A percentile compares a stretch with the other conserved stretches of the same genome.
Evolutionary conservation across 768 basidiomycete species (phyloP).

Genomic region (Bullera alba): DNA sequence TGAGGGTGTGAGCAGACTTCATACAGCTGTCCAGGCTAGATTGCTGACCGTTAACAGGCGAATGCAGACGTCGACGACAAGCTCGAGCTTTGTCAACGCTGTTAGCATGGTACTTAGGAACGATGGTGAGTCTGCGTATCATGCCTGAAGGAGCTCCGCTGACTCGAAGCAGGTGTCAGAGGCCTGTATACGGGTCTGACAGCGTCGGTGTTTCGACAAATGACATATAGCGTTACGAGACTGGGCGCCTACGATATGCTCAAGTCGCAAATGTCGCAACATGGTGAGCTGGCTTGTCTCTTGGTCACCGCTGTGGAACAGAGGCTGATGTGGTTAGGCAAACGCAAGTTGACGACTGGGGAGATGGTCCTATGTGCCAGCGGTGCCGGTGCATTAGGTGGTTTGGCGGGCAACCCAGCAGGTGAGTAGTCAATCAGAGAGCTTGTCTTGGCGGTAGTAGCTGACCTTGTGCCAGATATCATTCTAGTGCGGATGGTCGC

Average conservation of each 20-base stretch:
- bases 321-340: background rate
- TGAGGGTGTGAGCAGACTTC: conserved; percentile 31
- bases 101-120: conserved; percentile 18
- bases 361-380: conserved; percentile 35
- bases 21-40: background rate
- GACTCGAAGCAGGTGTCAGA: conserved; percentile 26
- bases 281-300: conserved; percentile 5
- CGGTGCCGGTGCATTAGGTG: conserved; percentile 40
- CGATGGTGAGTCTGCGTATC: conserved; percentile 9
- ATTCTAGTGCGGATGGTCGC: conserved; percentile 41
- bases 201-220: conserved; percentile 40
- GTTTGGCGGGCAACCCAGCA: conserved; percentile 41
- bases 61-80: conserved; percentile 33
- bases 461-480: conserved; percentile 14
- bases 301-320: background rate
- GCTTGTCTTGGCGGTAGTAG: background rate
- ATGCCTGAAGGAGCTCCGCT: background rate
- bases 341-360: conserved; percentile 10
- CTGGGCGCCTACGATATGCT: conserved; percentile 43
- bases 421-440: conserved; percentile 10
- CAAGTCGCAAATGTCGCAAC: conserved; percentile 28
- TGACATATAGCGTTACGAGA: conserved; percentile 37
- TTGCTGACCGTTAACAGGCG: conserved; percentile 17
- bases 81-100: conserved; percentile 23
- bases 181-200: conserved; percentile 43